Evolutionary conservation across 768 basidiomycete genomes (phyloP).

Genomic region (Suillus variegatus): DNA sequence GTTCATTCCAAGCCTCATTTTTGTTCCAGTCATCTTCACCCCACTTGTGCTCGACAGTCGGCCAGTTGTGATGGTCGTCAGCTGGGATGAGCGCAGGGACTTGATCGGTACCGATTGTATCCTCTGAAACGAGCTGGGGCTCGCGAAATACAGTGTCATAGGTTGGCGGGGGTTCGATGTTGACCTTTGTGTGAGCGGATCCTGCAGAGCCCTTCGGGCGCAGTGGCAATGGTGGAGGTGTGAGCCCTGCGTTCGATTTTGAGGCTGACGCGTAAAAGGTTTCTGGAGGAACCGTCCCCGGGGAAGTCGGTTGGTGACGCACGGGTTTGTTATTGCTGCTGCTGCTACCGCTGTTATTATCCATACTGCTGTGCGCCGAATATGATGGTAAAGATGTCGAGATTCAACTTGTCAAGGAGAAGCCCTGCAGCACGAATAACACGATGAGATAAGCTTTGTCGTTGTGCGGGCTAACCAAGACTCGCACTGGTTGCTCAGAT

Average conservation of each 20-base stretch:
- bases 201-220: slow-evolving; percentile 32
- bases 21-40: slow-evolving; percentile 1
- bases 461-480: neutral
- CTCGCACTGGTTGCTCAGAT: slow-evolving; percentile 14
- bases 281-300: slow-evolving; percentile 31
- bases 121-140: slow-evolving; percentile 54
- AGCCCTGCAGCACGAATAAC: neutral
- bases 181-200: slow-evolving; percentile 38
- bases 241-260: slow-evolving; percentile 4
- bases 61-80: slow-evolving; percentile 29
- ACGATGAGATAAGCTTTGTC: neutral
- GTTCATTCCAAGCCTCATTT: slow-evolving; percentile 3
- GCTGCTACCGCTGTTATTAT: slow-evolving; percentile 26
- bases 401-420: neutral
- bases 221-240: slow-evolving; percentile 38
- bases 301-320: slow-evolving; percentile 37
- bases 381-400: neutral
- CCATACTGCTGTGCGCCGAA: slow-evolving; percentile 37
- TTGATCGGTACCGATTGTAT: slow-evolving; percentile 36
- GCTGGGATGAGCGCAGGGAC: slow-evolving; percentile 40
- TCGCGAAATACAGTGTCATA: slow-evolving; percentile 46
- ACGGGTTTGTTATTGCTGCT: slow-evolving; percentile 33
- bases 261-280: slow-evolving; percentile 29
- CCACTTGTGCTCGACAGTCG: slow-evolving; percentile 25
- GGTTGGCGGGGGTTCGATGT: slow-evolving; percentile 28